Conservation (phyloP, 192 early-diverging fungal species). For the Backusella australiensis region DNA sequence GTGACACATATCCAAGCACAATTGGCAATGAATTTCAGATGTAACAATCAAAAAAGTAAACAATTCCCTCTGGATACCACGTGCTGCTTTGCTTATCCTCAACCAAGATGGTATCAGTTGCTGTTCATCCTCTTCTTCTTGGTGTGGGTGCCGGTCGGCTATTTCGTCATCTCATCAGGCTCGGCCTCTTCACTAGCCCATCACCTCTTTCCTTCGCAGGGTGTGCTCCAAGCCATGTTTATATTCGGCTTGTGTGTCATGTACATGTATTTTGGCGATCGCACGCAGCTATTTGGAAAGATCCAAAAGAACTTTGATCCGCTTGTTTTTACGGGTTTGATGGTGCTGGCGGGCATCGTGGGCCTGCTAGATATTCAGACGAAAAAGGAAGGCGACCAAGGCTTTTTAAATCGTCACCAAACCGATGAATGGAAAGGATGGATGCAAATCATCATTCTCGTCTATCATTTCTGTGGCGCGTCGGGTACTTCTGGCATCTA, state of each 20-base stretch:
- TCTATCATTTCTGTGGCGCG: conserved; percentile 74
- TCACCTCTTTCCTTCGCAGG: conserved; percentile 38
- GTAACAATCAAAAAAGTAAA: conserved; percentile 49
- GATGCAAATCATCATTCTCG: conserved; percentile 76
- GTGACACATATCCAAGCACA: conserved; percentile 51
- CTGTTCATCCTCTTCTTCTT: conserved; percentile 40
- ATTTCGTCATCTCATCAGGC: neutral
- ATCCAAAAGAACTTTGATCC: conserved; percentile 62
- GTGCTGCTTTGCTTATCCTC: conserved; percentile 59
- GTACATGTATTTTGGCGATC: conserved; percentile 67
- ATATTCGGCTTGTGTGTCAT: conserved; percentile 55
- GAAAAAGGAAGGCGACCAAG: conserved; percentile 42
- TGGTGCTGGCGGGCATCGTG: conserved; percentile 33
- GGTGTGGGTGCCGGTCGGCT: conserved; percentile 37
- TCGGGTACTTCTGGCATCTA: conserved; percentile 65
- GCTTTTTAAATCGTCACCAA: conserved; percentile 72
- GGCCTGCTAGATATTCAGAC: conserved; percentile 46
- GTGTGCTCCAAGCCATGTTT: conserved; percentile 42
- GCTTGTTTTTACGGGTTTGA: conserved; percentile 47
- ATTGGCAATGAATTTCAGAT: conserved; percentile 61
- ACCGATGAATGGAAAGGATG: conserved; percentile 90
- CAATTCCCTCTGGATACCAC: conserved; percentile 49
- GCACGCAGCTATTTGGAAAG: conserved; percentile 68
- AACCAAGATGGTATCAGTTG: conserved; percentile 41
- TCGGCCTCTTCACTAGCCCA: neutral